phyloP scores from a whole-genome alignment of 208 protist species.

The Zelonia costaricensis region DNA sequence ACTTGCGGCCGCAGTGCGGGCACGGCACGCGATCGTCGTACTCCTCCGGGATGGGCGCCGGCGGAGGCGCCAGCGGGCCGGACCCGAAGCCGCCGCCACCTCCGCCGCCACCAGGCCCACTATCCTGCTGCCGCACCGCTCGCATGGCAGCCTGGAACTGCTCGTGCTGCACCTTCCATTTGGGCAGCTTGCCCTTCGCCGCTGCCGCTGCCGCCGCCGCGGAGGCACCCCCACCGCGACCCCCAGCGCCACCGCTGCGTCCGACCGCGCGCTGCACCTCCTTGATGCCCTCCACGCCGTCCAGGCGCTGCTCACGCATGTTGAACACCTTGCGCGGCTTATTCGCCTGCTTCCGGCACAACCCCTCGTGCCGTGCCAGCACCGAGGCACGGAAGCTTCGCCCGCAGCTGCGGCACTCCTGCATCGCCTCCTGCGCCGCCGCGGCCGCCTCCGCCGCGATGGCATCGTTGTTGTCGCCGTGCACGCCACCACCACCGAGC shows the following conservation, averaged over 20 bases:
- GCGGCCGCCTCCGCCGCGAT: conserved; percentile 42
- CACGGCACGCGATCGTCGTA: conserved; percentile 85
- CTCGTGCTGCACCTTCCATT: conserved; percentile 92
- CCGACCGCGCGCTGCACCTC: conserved; percentile 31
- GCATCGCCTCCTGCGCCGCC: conserved; percentile 51
- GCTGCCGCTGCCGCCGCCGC: conserved; percentile 7
- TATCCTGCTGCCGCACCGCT: conserved; percentile 52
- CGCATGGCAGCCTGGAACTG: conserved; percentile 91
- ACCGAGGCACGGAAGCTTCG: conserved; percentile 75
- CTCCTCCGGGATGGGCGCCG: conserved; percentile 43
- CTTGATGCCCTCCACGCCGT: conserved; percentile 75
- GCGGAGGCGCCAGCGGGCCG: conserved; percentile 27
- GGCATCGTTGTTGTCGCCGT: conserved; percentile 20
- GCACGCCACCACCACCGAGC: background rate
- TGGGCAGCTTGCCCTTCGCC: conserved; percentile 66
- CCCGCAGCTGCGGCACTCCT: conserved; percentile 60
- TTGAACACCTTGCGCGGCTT: conserved; percentile 76
- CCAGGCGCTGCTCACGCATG: conserved; percentile 64
- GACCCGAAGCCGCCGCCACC: conserved; percentile 21
- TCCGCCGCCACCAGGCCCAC: background rate
- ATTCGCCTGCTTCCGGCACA: conserved; percentile 53
- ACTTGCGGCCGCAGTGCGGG: conserved; percentile 90
- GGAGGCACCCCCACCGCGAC: conserved; percentile 4
- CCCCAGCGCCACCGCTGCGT: conserved; percentile 2
- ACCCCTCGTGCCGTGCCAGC: conserved; percentile 56